A percentile compares a stretch with the other conserved stretches of the same genome.
These are phyloP conservation scores for Tympanopsis confertula DNA, from an alignment of 2,329 filamentous ascomycete species.

Conservation along the genomic window DNA sequence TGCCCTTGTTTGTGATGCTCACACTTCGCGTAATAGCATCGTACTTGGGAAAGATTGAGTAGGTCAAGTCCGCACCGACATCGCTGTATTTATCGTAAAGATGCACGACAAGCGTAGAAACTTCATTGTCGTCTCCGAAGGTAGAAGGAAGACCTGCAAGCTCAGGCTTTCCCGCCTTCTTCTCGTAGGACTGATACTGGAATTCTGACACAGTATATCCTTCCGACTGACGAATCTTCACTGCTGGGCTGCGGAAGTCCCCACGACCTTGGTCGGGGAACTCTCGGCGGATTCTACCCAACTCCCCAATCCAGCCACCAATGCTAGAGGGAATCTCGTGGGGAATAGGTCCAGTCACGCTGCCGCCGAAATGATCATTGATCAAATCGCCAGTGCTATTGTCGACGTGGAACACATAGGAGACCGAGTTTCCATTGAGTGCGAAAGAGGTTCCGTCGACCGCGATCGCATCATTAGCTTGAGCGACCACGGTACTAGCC, in stretches of 20 bases:
- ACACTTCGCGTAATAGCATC: slow-evolving; percentile 52
- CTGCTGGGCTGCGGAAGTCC: slow-evolving; percentile 49
- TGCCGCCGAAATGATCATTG: slow-evolving; percentile 49
- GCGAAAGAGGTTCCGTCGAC: slow-evolving; percentile 43
- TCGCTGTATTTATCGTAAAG: slow-evolving; percentile 46
- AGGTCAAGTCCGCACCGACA: slow-evolving; percentile 44
- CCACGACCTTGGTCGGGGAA: slow-evolving; percentile 54
- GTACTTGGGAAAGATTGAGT: slow-evolving; percentile 50
- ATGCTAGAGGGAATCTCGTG: slow-evolving; percentile 18
- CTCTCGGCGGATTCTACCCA: slow-evolving; percentile 42
- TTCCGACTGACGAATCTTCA: slow-evolving; percentile 44
- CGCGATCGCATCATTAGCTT: no score
- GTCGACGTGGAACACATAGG: slow-evolving; percentile 54
- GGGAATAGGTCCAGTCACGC: slow-evolving; percentile 36
- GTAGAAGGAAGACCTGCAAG: slow-evolving; percentile 46
- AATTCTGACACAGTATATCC: slow-evolving; percentile 48
- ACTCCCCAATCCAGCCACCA: slow-evolving; percentile 39
- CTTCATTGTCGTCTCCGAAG: slow-evolving; percentile 40
- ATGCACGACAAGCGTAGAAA: slow-evolving; percentile 44
- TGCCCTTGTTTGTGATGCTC: slow-evolving; percentile 46
- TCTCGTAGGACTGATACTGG: slow-evolving; percentile 42
- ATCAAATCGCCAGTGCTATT: slow-evolving; percentile 39
- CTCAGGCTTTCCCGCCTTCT: slow-evolving; percentile 41
- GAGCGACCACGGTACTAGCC: no score
- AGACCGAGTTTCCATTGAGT: slow-evolving; percentile 41